phyloP scores from a whole-genome alignment of 2,329 filamentous ascomycete genomes.

The Endoconidiophora polonica region DNA sequence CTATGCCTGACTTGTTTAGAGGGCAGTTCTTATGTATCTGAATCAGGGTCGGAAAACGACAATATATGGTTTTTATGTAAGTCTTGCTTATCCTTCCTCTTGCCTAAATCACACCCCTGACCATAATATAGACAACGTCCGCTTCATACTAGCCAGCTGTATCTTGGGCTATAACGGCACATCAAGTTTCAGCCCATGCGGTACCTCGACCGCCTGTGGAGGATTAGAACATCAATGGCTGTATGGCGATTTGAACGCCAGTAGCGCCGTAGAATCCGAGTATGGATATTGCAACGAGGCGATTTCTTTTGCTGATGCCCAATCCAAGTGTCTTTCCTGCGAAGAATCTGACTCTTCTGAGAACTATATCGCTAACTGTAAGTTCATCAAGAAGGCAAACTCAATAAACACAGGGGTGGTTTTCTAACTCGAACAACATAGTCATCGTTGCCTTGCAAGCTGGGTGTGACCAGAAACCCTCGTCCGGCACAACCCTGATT shows the following conservation, averaged over 20 bases:
- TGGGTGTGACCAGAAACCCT: slow-evolving; percentile 32
- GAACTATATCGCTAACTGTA: slow-evolving; percentile 34
- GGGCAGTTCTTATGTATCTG: slow-evolving; percentile 30
- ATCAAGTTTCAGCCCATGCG: slow-evolving; percentile 31
- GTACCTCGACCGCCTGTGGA: slow-evolving; percentile 34
- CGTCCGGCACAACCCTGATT: slow-evolving; percentile 21
- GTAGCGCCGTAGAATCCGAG: neutral
- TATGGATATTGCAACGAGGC: neutral
- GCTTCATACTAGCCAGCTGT: slow-evolving; percentile 35
- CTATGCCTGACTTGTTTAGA: slow-evolving; percentile 36
- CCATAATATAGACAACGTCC: slow-evolving; percentile 30
- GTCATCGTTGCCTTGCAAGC: slow-evolving; percentile 35
- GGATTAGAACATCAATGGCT: slow-evolving; percentile 25
- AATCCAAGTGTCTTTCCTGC: slow-evolving; percentile 29
- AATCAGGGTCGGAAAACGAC: slow-evolving; percentile 28
- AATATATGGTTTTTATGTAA: slow-evolving; percentile 40
- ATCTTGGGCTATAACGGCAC: slow-evolving; percentile 34
- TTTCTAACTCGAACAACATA: slow-evolving; percentile 15
- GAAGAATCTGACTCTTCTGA: slow-evolving; percentile 26
- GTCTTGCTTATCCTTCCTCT: slow-evolving; percentile 15
- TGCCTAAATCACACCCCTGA: no score
- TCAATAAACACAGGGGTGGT: neutral
- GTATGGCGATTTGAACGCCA: slow-evolving; percentile 21
- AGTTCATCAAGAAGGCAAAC: slow-evolving; percentile 12
- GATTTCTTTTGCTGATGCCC: slow-evolving; percentile 14